Base-by-base conservation (phyloP, 169 alveolate genomes). In the Cystoisospora suis region DNA sequence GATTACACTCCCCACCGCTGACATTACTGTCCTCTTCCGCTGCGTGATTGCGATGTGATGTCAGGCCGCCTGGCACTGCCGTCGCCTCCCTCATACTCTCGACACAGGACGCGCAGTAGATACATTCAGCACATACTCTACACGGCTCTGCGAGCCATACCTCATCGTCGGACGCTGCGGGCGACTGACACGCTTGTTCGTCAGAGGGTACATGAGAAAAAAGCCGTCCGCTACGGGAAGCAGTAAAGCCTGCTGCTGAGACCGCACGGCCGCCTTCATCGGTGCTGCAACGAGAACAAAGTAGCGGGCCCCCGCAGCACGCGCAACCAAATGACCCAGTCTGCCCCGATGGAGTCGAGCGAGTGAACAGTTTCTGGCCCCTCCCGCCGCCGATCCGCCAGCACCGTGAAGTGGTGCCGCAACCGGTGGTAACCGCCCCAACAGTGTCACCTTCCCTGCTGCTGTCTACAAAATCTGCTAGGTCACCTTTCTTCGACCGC, bases 81-180 rank as follows among this genome's bases (percentile, higher is more conserved):
- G 32, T 38, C 42, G 46, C 5, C 53, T n/a, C 83, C 53, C 42
- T 46, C 83, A 72, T 72, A 34, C 56, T 46, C 9, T 72, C 15
- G 36, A 72, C 47, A 17, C 83, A 72, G 20, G 32, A 9, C 38
- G 34, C 83, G 83, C 83, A 72, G 53, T 72, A 72, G 32, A 72
- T 72, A 34, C 56, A 40, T 34, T 40, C 56, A 0, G 83, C 83
- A 56, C 83, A 72, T 34, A 34, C 49, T 7, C 56, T n/a, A 20
- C 83, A 72, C 32, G 29, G 56, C 6, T 34, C 83, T 1, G 36
- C 23, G n/a, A 5, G 20, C 53, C 38, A 27, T 6, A 40, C 29
- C 58, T 3, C 83, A 4, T 5, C 46, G 38, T 29, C 83, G 34
- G 77, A 65, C 42, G 12, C 40, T 20, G 45, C 75, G 3, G 4